These are phyloP conservation scores for Dujonia santamariae DNA, from an alignment of 1,139 yeast species.

Conservation along the genomic window DNA sequence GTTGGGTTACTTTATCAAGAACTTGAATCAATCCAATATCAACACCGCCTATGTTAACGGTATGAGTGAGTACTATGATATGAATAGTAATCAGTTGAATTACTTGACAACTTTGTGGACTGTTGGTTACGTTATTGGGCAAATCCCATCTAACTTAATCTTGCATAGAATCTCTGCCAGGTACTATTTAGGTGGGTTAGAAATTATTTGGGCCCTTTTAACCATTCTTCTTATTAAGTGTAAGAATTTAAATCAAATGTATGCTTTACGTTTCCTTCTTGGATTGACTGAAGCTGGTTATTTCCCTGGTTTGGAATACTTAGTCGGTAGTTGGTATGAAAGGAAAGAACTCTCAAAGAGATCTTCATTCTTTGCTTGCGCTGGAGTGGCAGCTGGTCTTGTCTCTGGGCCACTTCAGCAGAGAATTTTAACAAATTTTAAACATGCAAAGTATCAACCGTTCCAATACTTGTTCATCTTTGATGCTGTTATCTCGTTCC, in stretches of 20 bases:
- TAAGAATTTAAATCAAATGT: conserved; percentile 39
- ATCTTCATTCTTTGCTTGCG: conserved; percentile 43
- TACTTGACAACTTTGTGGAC: conserved; percentile 53
- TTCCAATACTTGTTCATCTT: conserved; percentile 40
- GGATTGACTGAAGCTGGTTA: conserved; percentile 60
- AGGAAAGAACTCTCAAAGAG: conserved; percentile 44
- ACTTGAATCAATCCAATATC: conserved; percentile 44
- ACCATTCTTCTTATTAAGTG: conserved; percentile 51
- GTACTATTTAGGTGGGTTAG: conserved; percentile 52
- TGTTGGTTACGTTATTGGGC: conserved; percentile 59
- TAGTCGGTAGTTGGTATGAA: conserved; percentile 49
- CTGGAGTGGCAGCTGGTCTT: conserved; percentile 25
- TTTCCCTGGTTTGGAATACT: conserved; percentile 54
- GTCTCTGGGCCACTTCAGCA: conserved; percentile 38
- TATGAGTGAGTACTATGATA: conserved; percentile 52
- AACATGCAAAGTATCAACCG: conserved; percentile 25
- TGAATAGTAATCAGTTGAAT: conserved; percentile 54
- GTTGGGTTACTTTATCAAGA: conserved; percentile 36
- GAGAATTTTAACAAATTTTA: conserved; percentile 26
- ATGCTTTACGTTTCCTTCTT: conserved; percentile 55
- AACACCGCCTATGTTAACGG: conserved; percentile 61
- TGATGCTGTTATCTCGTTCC: conserved; percentile 36
- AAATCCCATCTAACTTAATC: conserved; percentile 54
- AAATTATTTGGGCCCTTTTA: conserved; percentile 54
- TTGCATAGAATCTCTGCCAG: conserved; percentile 55